Evolutionary conservation across 2,329 filamentous ascomycete species (phyloP), one percentile per base, ranked within the genome.

Genomic region (Colletotrichum sp.): DNA sequence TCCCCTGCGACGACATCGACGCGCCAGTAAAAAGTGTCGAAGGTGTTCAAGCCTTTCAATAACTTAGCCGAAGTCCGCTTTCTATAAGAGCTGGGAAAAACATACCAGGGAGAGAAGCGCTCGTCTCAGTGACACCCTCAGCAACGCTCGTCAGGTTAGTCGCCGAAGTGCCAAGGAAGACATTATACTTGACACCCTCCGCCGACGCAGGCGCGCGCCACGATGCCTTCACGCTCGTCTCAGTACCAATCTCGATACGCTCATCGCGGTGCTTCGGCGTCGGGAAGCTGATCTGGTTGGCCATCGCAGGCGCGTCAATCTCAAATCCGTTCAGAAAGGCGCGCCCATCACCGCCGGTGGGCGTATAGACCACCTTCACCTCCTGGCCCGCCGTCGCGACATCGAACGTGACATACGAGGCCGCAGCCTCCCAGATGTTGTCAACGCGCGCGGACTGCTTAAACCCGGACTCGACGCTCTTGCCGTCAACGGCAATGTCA

Each of bases 271-370:
- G 80, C n/a, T 71, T 68, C 10, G 82, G 82, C 4, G 66, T 72
- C 5, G 82, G 81, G 55, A 82, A 83, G 28, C 74, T 77, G 64
- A 82, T 79, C 64, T 81, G 80, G 21, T 79, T 71, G 4, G 77
- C 69, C 3, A 81, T 59, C 9, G 75, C 72, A 3, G 81, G 75
- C 2, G 72, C 77, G 69, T 83, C 82, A 26, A 83, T 79, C 65
- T 83, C 82, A 63, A 83, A 82, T 1, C 80, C 82, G 66, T 84
- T 84, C 16, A 83, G 39, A 59, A 81, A 84, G 2, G 79, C 82
- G 10, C 78, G 74, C 30, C 64, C 59, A 43, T 80, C 79, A 28
- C 48, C 76, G 13, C 77, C 76, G 18, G 9, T 72, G 4, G 79
- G 79, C 7, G 78, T 79, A 55, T 78, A 81, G 4, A 78, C 75